A percentile compares a stretch with the other conserved stretches of the same genome.
These are phyloP conservation scores for Clonostachys byssicola DNA, from an alignment of 2,329 filamentous ascomycete genomes.

Conservation along the genomic window DNA sequence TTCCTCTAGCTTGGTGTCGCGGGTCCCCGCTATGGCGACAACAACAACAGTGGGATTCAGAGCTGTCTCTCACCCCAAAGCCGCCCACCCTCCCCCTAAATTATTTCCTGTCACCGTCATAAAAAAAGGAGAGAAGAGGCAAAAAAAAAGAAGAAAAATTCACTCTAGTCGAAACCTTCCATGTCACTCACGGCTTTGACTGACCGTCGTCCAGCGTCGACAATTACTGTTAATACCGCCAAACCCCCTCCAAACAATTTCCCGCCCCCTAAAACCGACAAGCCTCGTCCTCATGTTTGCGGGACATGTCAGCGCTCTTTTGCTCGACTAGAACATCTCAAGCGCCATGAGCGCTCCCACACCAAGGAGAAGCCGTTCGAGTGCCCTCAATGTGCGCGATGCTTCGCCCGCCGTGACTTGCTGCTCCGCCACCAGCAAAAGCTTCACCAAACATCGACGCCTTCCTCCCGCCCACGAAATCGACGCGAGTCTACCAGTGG, in stretches of 20 bases:
- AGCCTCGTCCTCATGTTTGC: conserved; percentile 92
- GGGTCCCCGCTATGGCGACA: too few relatives aligned
- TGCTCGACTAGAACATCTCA: conserved; percentile 90
- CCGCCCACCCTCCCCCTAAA: too few relatives aligned
- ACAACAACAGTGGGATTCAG: too few relatives aligned
- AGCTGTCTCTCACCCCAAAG: too few relatives aligned
- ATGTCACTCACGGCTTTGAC: too few relatives aligned
- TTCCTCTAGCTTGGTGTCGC: too few relatives aligned
- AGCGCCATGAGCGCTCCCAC: conserved; percentile 95
- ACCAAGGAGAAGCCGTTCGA: conserved; percentile 99
- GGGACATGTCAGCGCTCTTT: conserved; percentile 88
- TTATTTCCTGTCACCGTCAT: too few relatives aligned
- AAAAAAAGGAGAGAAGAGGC: too few relatives aligned
- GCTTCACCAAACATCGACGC: conserved; percentile 87
- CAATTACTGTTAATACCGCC: conserved; percentile 45
- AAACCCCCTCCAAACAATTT: conserved; percentile 40
- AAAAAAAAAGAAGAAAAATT: too few relatives aligned
- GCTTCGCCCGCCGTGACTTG: conserved; percentile 90
- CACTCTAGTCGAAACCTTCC: too few relatives aligned
- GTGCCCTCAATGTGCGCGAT: conserved; percentile 89
- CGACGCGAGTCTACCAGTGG: conserved; percentile 85
- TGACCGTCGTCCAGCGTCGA: conserved; percentile 28
- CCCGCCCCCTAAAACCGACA: conserved; percentile 91
- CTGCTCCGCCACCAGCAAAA: conserved; percentile 97
- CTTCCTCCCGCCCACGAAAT: conserved; percentile 80